Evolutionary conservation across 2,329 filamentous ascomycete genomes (phyloP).

Genomic region (Aspergillus quadricinctus): DNA sequence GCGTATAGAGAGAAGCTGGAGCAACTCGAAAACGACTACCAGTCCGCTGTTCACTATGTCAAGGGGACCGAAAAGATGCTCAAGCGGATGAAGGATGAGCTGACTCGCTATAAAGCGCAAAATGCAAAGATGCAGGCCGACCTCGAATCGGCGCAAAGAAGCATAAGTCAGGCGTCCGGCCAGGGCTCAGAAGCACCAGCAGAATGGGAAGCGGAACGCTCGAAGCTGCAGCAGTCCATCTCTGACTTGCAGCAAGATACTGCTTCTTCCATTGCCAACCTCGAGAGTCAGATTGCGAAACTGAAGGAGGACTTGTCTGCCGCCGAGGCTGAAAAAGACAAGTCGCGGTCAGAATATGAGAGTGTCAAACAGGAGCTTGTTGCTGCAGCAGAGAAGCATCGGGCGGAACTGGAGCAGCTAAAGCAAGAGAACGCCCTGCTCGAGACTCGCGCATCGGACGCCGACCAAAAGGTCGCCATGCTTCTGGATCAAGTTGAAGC

Average conservation of each 20-base stretch:
- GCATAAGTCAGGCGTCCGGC: slow-evolving; percentile 36
- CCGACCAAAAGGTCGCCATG: slow-evolving; percentile 87
- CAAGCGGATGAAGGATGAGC: slow-evolving; percentile 95
- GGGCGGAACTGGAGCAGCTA: slow-evolving; percentile 71
- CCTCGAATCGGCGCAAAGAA: slow-evolving; percentile 63
- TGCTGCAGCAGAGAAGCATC: slow-evolving; percentile 50
- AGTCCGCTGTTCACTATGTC: slow-evolving; percentile 95
- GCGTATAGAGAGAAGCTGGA: slow-evolving; percentile 89
- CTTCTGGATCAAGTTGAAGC: slow-evolving; percentile 91
- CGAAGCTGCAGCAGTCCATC: slow-evolving; percentile 63
- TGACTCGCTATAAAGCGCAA: slow-evolving; percentile 85
- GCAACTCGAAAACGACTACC: slow-evolving; percentile 94
- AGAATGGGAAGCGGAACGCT: slow-evolving; percentile 73
- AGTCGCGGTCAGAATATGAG: slow-evolving; percentile 54
- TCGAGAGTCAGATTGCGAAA: slow-evolving; percentile 67
- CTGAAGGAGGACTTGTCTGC: slow-evolving; percentile 67
- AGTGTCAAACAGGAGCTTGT: slow-evolving; percentile 56
- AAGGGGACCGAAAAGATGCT: slow-evolving; percentile 99
- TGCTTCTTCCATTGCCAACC: slow-evolving; percentile 57
- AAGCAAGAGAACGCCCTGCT: slow-evolving; percentile 77
- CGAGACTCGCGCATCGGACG: slow-evolving; percentile 79
- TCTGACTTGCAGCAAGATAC: slow-evolving; percentile 66
- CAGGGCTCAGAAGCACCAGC: slow-evolving; percentile 44
- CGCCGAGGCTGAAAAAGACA: slow-evolving; percentile 65
- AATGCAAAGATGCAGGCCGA: slow-evolving; percentile 80